Conservation (phyloP, 2,329 filamentous ascomycete species). For the Ceratocystiopsis sp. region DNA sequence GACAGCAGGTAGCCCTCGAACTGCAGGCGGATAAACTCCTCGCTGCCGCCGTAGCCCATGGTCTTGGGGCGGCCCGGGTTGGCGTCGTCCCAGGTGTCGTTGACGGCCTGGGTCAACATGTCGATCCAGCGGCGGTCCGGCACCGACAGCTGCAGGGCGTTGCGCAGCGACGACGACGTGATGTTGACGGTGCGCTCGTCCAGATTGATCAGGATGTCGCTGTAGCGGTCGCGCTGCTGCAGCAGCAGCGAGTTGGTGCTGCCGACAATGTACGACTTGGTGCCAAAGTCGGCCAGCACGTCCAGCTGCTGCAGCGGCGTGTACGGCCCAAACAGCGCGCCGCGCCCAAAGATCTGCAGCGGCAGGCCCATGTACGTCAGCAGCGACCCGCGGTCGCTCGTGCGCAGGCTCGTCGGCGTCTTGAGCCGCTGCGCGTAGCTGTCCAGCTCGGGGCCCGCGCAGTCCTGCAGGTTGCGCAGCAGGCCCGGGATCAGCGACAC, state of each 20-base stretch:
- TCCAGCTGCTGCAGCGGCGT: constrained; percentile 88
- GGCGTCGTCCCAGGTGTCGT: constrained; percentile 89
- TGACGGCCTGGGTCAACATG: constrained; percentile 79
- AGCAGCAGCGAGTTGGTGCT: constrained; percentile 89
- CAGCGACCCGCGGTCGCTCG: constrained; percentile 79
- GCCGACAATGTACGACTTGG: constrained; percentile 93
- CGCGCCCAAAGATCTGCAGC: constrained; percentile 83
- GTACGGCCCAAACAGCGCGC: constrained; percentile 89
- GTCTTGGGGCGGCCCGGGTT: constrained; percentile 85
- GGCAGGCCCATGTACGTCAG: constrained; percentile 90
- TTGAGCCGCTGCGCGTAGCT: constrained; percentile 58
- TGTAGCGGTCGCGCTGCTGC: constrained; percentile 89
- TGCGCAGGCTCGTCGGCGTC: constrained; percentile 70
- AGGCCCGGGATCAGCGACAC: constrained; percentile 90
- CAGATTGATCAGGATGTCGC: constrained; percentile 89
- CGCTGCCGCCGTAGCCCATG: constrained; percentile 84
- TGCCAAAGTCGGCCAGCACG: constrained; percentile 78
- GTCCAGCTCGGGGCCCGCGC: constrained; percentile 84
- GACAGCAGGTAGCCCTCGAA: constrained; percentile 94
- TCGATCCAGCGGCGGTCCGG: constrained; percentile 95
- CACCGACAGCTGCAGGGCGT: constrained; percentile 60
- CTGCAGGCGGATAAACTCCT: constrained; percentile 92
- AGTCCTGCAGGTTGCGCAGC: constrained; percentile 82
- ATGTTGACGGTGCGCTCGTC: constrained; percentile 79
- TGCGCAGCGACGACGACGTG: constrained; percentile 59